Base-by-base conservation (phyloP, 108 stramenopile species). In the Nitzschia sp. region DNA sequence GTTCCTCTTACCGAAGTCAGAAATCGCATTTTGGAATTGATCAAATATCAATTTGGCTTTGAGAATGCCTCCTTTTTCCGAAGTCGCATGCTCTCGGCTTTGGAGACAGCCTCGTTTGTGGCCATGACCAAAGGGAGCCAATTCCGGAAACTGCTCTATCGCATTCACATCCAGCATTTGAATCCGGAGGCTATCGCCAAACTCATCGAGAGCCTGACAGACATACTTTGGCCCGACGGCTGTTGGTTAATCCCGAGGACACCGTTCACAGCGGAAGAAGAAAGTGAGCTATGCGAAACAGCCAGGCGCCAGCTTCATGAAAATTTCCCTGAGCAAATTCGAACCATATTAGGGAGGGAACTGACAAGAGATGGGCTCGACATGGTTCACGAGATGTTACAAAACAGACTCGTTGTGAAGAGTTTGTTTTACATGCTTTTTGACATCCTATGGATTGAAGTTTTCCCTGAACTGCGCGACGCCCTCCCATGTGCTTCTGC, bases 1-100 rank as follows among this genome's bases (percentile, higher is more conserved):
- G 76, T 93, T 25, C 76, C 77, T 42, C 63, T 93, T 17, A 78
- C 76, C 19, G 79, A 89, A 54, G 92, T 91, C 17, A 79, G 92
- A 10, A 83, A 82, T 48, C 77, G 78, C 7, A 62, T 86, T 15
- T 86, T 93, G 70, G 83, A 84, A 63, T 65, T 93, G 51, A 63
- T 91, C 10, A 78, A 81, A 53, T 67, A 88, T 65, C 70, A 87
- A 12, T 91, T 95, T 53, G 86, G 87, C 61, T 87, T 95, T 41
- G 94, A 92, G 52, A 87, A 89, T 75, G 94, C 94, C 8, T 87
- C 86, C 8, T 95, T 95, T 63, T 80, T 92, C 25, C 86, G 94
- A 10, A 85, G 80, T 42, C 78, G 84, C 38, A 76, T 95, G 72
- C 73, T 95, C 22, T 77, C 91, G 26, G 94, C 84, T 20, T 50